A percentile compares a stretch with the other conserved stretches of the same genome.
phyloP scores from a whole-genome alignment of 2,329 filamentous ascomycete genomes.

The Fusarium neocosmosporiellum region DNA sequence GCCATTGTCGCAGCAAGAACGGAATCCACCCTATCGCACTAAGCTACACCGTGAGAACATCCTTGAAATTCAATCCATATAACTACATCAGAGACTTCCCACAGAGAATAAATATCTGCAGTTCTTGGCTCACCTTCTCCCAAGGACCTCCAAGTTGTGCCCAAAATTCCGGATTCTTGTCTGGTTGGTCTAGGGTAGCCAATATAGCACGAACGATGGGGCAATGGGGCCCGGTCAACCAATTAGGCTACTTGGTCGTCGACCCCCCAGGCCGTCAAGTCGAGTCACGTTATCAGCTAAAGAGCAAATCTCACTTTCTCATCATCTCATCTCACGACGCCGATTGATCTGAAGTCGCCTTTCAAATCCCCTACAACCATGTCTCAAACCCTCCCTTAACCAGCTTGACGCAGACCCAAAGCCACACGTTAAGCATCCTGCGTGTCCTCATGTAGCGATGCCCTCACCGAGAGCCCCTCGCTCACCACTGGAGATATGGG shows the following conservation, averaged over 20 bases:
- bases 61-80: not conserved
- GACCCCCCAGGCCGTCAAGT: not conserved
- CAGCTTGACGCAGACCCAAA: too few species aligned
- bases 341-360: not conserved
- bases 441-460: constrained; percentile 2
- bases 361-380: not conserved
- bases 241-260: not conserved
- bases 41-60: too few species aligned
- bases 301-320: not conserved
- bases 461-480: not conserved
- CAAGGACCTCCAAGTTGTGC: not conserved
- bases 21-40: too few species aligned
- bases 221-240: not conserved
- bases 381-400: not conserved
- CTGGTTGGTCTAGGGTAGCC: not conserved
- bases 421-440: not conserved
- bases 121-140: not conserved
- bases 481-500: constrained; percentile 54
- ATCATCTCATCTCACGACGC: not conserved
- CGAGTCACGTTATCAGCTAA: not conserved
- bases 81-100: not conserved
- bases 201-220: not conserved
- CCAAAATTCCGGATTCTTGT: not conserved
- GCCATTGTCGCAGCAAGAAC: too few species aligned
- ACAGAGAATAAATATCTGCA: not conserved